Base-by-base conservation (phyloP, 1,284 basidiomycete species). In the Puccinia coronata region DNA sequence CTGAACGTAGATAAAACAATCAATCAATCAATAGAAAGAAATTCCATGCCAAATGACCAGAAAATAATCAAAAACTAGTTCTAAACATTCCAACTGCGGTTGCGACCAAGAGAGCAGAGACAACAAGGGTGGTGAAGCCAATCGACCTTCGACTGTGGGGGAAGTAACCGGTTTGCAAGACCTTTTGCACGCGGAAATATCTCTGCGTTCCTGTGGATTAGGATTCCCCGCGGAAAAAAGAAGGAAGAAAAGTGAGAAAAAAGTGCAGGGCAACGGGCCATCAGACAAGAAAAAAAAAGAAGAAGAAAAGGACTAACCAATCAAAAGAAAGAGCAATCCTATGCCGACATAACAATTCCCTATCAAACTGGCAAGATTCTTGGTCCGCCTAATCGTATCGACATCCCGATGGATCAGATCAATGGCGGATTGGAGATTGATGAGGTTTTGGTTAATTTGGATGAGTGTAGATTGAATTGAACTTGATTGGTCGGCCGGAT, bases 111-210 rank as follows among this genome's bases (percentile, higher is more conserved):
- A 80, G 36, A 43, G 51, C 65, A 25, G 59, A 47, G 23, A 80
- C 70, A 31, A 80, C 23, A 41, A 80, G 59, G n/a, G 78, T 71
- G n/a, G 69, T 59, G 11, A 73, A 6, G 25, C 51, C 34, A 36
- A 80, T 49, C 14, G 70, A 63, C n/a, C 55, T 57, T 49, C 70
- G 20, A 63, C 69, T 73, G 14, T 43, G 78, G 39, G 78, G 78
- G 57, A 80, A 80, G 43, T 73, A 5, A 16, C 78, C 78, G 0
- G 55, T 51, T 53, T 80, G 78, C 18, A 80, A 73, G 57, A 80
- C 70, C 31, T 43, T 28, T 31, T 80, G 78, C 9, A 80, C 78
- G 14, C 49, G 57, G 49, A 80, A 80, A 53, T 80, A 80, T 49
- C 78, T 70, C 65, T 65, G 28, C 3, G 78, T 73, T 41, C 78